Evolutionary conservation across 768 basidiomycete species (phyloP).

Genomic region (Trametes maxima): DNA sequence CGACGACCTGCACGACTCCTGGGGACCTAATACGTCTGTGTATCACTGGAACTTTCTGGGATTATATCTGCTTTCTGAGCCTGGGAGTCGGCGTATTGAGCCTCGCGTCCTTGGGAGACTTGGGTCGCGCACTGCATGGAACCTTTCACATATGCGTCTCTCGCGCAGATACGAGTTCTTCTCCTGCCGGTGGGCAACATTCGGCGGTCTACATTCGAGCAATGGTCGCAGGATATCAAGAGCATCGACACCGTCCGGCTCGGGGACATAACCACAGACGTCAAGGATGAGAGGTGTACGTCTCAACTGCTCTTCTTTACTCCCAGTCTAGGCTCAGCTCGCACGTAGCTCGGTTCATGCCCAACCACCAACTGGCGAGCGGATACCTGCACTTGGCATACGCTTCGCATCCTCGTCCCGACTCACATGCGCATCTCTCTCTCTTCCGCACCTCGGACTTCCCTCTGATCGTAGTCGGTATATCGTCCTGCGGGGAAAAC

Average conservation of each 20-base stretch:
- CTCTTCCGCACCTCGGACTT: conserved; percentile 81
- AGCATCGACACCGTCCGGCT: conserved; percentile 74
- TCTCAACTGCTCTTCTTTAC: conserved; percentile 1
- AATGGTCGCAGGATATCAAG: conserved; percentile 73
- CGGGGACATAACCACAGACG: conserved; percentile 80
- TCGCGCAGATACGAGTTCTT: conserved; percentile 84
- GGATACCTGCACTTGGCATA: conserved; percentile 84
- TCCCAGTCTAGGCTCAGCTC: conserved; percentile 4
- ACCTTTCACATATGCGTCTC: conserved; percentile 71
- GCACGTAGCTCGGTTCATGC: conserved; percentile 76
- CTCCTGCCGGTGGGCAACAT: conserved; percentile 86
- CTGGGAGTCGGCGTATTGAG: not conserved
- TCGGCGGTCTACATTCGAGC: conserved; percentile 65
- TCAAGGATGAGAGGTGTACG: conserved; percentile 75
- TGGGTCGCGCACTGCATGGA: conserved; percentile 51
- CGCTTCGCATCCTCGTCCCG: conserved; percentile 72
- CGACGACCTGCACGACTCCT: not conserved
- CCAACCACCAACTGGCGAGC: conserved; percentile 62
- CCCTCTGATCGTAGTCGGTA: conserved; percentile 85
- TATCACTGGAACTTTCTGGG: no score
- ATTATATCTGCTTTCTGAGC: not conserved
- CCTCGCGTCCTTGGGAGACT: not conserved
- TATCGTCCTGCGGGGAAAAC: conserved; percentile 67
- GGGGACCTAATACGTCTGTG: no score
- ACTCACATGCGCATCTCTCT: conserved; percentile 64